Conservation (phyloP, 139 green algal genomes). For the Zygnema cylindricum region DNA sequence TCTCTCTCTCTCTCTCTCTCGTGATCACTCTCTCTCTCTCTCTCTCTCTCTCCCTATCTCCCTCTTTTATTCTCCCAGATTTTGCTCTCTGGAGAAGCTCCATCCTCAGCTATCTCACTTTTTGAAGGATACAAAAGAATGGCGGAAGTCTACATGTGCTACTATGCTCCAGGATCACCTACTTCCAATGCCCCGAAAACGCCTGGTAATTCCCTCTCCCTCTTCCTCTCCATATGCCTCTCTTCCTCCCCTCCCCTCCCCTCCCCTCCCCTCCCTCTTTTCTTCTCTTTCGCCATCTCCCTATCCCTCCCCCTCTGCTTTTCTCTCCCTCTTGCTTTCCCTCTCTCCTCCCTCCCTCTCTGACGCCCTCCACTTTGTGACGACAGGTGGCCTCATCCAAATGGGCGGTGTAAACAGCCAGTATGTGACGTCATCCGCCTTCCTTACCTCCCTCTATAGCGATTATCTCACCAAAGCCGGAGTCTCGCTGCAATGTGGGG, state of each 20-base stretch:
- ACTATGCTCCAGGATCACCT: too few species aligned
- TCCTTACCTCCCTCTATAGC: conserved; percentile 41
- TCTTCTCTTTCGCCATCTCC: neutral
- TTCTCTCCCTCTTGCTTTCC: neutral
- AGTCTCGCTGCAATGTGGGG: too few species aligned
- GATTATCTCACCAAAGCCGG: too few species aligned
- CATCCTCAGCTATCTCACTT: neutral
- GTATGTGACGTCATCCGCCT: conserved; percentile 33
- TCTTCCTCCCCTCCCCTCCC: too few species aligned
- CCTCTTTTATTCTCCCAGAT: too few species aligned
- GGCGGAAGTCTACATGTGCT: conserved; percentile 37
- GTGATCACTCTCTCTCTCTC: too few species aligned
- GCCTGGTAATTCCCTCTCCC: neutral
- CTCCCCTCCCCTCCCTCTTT: too few species aligned
- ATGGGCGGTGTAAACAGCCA: conserved; percentile 21
- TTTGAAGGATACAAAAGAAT: conserved; percentile 26
- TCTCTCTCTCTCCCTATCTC: too few species aligned
- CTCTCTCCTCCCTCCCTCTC: too few species aligned
- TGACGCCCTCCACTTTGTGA: neutral
- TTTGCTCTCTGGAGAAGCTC: too few species aligned
- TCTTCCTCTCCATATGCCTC: too few species aligned
- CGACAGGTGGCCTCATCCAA: conserved; percentile 41
- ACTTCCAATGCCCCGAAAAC: conserved; percentile 28
- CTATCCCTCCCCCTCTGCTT: neutral
- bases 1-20: neutral